A percentile compares a stretch with the other conserved stretches of the same genome.
Evolutionary conservation across 257 asterid species (phyloP).

Genomic region (Coffea eugenioides): DNA sequence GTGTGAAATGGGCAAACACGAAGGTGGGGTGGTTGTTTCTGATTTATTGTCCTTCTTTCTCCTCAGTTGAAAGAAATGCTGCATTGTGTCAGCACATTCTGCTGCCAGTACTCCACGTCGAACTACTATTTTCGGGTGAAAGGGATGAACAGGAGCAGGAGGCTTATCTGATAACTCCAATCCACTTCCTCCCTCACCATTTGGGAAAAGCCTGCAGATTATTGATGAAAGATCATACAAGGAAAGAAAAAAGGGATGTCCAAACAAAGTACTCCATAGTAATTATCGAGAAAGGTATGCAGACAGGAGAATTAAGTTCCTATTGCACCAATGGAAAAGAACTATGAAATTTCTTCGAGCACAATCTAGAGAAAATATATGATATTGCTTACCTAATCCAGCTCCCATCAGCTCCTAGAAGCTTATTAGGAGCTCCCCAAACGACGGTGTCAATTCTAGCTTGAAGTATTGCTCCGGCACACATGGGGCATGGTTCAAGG

Average conservation of each 20-base stretch:
- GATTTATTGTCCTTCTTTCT: slow-evolving; percentile 57
- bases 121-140: slow-evolving; percentile 78
- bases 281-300: not conserved
- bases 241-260: no score
- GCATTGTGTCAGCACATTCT: slow-evolving; percentile 94
- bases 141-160: slow-evolving; percentile 85
- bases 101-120: slow-evolving; percentile 71
- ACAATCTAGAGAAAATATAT: not conserved
- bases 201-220: slow-evolving; percentile 77
- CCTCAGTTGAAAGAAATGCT: slow-evolving; percentile 77
- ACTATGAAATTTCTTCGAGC: not conserved
- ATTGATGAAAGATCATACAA: not conserved
- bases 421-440: slow-evolving; percentile 99
- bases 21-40: slow-evolving; percentile 45
- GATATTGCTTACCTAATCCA: slow-evolving; percentile 72
- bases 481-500: slow-evolving; percentile 99
- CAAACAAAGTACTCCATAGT: not conserved
- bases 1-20: slow-evolving; percentile 58
- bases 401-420: slow-evolving; percentile 99
- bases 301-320: not conserved
- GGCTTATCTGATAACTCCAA: slow-evolving; percentile 58
- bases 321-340: not conserved
- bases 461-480: slow-evolving; percentile 99
- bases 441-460: slow-evolving; percentile 90
- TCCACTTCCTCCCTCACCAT: slow-evolving; percentile 52